Conservation (phyloP, 148 eudicot species). For the Chenopodium berlandieri region DNA sequence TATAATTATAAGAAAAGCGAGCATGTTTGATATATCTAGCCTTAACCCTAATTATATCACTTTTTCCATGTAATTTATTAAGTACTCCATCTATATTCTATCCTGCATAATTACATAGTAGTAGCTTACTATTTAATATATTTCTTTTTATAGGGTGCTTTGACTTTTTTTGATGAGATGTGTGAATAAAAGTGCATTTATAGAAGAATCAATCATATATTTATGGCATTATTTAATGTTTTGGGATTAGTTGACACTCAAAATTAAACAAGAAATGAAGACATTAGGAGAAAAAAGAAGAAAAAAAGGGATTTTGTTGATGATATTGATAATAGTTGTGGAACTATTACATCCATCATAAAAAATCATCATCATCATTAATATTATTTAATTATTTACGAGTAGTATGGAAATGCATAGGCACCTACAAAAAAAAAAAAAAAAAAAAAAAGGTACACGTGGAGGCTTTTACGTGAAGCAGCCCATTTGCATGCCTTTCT, state of each 20-base stretch:
- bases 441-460: conserved; percentile 18
- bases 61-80: not conserved
- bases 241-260: conserved; percentile 37
- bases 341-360: conserved; percentile 16
- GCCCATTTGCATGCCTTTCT: conserved; percentile 29
- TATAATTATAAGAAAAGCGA: conserved; percentile 15
- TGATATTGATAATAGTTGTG: not conserved
- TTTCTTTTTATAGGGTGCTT: conserved; percentile 24
- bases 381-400: no score
- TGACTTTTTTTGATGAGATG: conserved; percentile 29
- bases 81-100: no score
- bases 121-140: no score
- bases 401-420: no score
- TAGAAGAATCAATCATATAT: conserved; percentile 20
- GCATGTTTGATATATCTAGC: conserved; percentile 11
- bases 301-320: not conserved
- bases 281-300: no score
- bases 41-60: conserved; percentile 13
- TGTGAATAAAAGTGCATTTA: conserved; percentile 20
- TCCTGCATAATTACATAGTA: no score
- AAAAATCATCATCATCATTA: not conserved
- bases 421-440: no score
- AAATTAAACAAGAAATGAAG: conserved; percentile 17
- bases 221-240: conserved; percentile 27
- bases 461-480: conserved; percentile 23